phyloP scores from a whole-genome alignment of 179 eudicot species.

The Gypsophila paniculata region DNA sequence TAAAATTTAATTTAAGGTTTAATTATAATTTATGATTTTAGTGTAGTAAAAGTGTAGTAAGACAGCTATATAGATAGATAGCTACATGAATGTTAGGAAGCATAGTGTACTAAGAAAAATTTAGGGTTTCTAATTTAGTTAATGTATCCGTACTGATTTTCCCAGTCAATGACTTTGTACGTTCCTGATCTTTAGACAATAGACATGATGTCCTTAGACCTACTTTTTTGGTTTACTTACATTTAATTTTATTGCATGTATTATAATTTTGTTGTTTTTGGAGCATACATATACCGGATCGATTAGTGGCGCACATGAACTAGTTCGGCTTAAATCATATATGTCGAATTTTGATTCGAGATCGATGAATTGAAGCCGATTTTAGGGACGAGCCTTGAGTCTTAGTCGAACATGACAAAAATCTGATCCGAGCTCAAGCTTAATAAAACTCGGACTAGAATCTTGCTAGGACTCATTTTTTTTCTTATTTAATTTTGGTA shows the following conservation, averaged over 20 bases:
- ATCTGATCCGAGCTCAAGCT: too few relatives aligned
- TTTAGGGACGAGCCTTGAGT: too few relatives aligned
- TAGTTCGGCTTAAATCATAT: too few relatives aligned
- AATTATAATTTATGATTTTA: not conserved
- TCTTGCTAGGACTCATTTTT: too few relatives aligned
- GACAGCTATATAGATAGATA: constrained; percentile 11
- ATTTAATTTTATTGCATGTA: not conserved
- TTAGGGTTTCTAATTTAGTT: constrained; percentile 30
- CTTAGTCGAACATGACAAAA: too few relatives aligned
- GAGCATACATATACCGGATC: not conserved
- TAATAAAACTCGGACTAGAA: too few relatives aligned
- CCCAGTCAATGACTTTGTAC: constrained; percentile 18
- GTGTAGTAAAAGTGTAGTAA: not conserved
- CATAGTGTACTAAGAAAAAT: constrained; percentile 5
- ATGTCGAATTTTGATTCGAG: too few relatives aligned
- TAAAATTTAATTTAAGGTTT: constrained; percentile 10
- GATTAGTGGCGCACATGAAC: too few relatives aligned
- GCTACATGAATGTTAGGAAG: constrained; percentile 15
- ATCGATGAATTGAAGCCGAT: too few relatives aligned
- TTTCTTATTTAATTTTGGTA: too few relatives aligned
- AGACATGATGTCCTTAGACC: constrained; percentile 1
- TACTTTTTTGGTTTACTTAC: not conserved
- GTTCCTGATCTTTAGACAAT: constrained; percentile 6
- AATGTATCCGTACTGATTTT: constrained; percentile 12
- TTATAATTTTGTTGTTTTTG: not conserved